Evolutionary conservation across 768 basidiomycete species (phyloP), one percentile per base, ranked within the genome.

Genomic region (Mycena sanguinolenta): DNA sequence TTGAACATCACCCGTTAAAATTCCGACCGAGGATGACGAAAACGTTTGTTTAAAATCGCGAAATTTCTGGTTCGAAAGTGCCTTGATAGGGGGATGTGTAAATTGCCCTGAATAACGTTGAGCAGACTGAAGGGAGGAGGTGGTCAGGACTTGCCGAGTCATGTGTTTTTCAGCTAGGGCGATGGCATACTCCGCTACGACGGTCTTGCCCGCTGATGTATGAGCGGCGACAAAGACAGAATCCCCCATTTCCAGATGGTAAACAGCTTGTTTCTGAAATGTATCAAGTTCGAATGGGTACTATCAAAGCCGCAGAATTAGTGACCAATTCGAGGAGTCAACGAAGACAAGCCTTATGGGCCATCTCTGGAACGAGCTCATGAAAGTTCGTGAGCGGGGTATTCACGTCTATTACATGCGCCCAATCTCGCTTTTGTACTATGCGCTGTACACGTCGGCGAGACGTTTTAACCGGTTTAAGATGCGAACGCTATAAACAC

Each of bases 141-240:
- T 25, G 63, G 58, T 27, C 25, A 36, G 27, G 61, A 62, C 75
- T 39, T 71, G 96, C 97, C 96, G 88, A n/a, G 98, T 99, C 96
- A 99, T 98, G 82, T 99, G 98, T 77, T 96, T 97, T 73, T 92
- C 94, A 6, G 98, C 97, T 12, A 99, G 86, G 6, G 97, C 95
- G 75, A 99, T 99, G 2, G 98, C 98, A 79, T 99, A 99, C 77
- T 99, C 98, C 0, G 98, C 98, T 10, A 99, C 98, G 21, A 99
- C 98, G 2, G 98, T 99, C 82, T 99, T 99, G 38, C 98, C 98
- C 19, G 98, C 98, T n/a, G 95, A 97, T 4, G 98, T 99, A 82
- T 99, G 98, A 7, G 98, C 98, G 17, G 98, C 98, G n/a, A 99
- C 97, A 78, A 99, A 99, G 21, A 99, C 97, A 16, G 96, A 97